Percentiles rank a stretch among this genome's conserved stretches.
phyloP scores from a whole-genome alignment of 108 stramenopile species.

The Nitzschia sp. region DNA sequence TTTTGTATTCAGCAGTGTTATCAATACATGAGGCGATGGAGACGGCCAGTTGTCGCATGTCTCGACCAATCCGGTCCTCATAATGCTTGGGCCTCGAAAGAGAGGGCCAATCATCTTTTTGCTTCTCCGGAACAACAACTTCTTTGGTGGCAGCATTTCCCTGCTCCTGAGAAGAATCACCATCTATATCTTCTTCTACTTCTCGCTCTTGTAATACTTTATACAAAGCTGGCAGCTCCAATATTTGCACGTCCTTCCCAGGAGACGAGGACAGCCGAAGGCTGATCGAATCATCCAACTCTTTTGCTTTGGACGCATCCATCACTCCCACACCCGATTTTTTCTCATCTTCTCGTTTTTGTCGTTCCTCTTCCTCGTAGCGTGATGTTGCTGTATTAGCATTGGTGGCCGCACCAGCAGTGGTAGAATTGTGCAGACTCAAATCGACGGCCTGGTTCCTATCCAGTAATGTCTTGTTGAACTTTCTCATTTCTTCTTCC shows the following conservation, averaged over 20 bases:
- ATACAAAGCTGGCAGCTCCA: constrained; percentile 13
- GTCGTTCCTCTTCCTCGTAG: not conserved
- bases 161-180: not conserved
- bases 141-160: not conserved
- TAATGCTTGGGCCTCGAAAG: constrained; percentile 64
- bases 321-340: constrained; percentile 1
- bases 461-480: constrained; percentile 21
- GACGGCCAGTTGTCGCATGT: constrained; percentile 58
- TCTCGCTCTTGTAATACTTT: constrained; percentile 1
- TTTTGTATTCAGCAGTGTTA: constrained; percentile 59
- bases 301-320: constrained; percentile 28
- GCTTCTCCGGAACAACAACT: not conserved
- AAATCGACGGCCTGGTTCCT: constrained; percentile 18
- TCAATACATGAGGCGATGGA: constrained; percentile 65
- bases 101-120: constrained; percentile 20
- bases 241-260: constrained; percentile 10
- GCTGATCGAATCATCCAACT: constrained; percentile 38
- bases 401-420: not conserved
- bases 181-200: not conserved
- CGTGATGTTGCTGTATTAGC: not conserved
- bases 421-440: constrained; percentile 3
- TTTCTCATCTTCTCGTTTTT: not conserved
- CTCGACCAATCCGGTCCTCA: constrained; percentile 57
- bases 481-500: constrained; percentile 27
- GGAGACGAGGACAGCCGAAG: constrained; percentile 17